These are phyloP conservation scores for Ricinus communis DNA, from an alignment of 345 rosid species.

Conservation along the genomic window DNA sequence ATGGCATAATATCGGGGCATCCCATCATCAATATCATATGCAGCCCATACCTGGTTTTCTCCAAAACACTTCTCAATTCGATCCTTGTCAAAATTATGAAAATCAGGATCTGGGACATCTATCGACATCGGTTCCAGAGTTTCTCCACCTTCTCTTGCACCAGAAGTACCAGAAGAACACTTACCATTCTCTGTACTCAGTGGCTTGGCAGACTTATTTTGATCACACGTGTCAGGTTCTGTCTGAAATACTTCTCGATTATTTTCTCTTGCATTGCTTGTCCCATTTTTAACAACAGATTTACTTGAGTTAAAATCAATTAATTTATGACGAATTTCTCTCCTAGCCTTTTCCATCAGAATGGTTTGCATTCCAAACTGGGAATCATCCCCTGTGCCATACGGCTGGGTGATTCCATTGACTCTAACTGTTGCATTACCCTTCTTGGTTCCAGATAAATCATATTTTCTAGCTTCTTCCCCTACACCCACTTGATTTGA, in stretches of 20 bases:
- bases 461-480: conserved; percentile 12
- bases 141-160: conserved; percentile 24
- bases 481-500: conserved; percentile 25
- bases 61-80: conserved; percentile 21
- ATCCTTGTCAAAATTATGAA: conserved; percentile 28
- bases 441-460: conserved; percentile 19
- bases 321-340: conserved; percentile 8
- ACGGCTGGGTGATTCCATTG: conserved; percentile 28
- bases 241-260: conserved; percentile 22
- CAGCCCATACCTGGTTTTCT: conserved; percentile 30
- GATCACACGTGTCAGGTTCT: conserved; percentile 14
- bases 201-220: conserved; percentile 11
- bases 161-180: conserved; percentile 20
- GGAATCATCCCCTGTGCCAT: conserved; percentile 15
- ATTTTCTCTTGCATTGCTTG: conserved; percentile 18
- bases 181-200: conserved; percentile 16
- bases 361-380: conserved; percentile 8
- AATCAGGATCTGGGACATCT: conserved; percentile 28
- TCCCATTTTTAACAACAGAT: conserved; percentile 24
- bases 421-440: conserved; percentile 23
- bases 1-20: conserved; percentile 29
- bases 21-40: conserved; percentile 28
- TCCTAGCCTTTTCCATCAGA: conserved; percentile 22
- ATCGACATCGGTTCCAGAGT: conserved; percentile 31
- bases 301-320: conserved; percentile 19